Evolutionary conservation across 345 rosid genomes (phyloP).

Genomic region (Draba incana): DNA sequence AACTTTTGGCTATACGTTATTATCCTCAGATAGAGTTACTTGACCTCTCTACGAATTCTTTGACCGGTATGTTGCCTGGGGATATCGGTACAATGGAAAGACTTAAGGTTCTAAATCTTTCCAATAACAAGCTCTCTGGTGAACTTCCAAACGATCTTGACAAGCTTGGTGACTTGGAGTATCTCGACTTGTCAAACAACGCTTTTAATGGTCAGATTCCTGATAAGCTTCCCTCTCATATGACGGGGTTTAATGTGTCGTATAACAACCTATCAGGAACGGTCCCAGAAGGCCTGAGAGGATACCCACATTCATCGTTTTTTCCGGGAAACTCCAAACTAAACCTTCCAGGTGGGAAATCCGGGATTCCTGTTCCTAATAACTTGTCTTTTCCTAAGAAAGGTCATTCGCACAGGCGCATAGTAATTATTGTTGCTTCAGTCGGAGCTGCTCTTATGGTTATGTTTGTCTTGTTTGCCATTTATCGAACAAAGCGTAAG

Average conservation of each 20-base stretch:
- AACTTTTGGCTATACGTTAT: constrained; percentile 52
- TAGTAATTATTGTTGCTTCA: constrained; percentile 74
- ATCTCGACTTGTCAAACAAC: constrained; percentile 84
- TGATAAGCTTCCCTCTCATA: constrained; percentile 56
- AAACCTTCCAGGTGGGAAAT: constrained; percentile 39
- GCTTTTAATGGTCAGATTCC: constrained; percentile 73
- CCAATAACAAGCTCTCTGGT: constrained; percentile 71
- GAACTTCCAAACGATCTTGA: constrained; percentile 70
- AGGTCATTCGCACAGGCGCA: constrained; percentile 49
- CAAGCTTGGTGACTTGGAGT: constrained; percentile 66
- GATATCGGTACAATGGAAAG: constrained; percentile 63
- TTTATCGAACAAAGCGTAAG: constrained; percentile 60
- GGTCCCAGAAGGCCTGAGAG: constrained; percentile 60
- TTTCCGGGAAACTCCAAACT: constrained; percentile 73
- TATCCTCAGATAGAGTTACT: constrained; percentile 68
- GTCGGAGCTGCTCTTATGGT: constrained; percentile 70
- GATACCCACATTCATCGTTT: constrained; percentile 61
- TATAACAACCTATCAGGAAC: constrained; percentile 69
- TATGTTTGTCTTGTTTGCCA: constrained; percentile 67
- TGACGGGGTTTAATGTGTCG: constrained; percentile 72
- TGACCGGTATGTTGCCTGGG: constrained; percentile 63
- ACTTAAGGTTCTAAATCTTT: constrained; percentile 65
- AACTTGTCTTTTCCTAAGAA: constrained; percentile 9
- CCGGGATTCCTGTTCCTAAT: constrained; percentile 25
- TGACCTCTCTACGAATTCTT: constrained; percentile 83